Evolutionary conservation across 306 rosid genomes (phyloP), one percentile per base, ranked within the genome.

Genomic region (Inga leiocalycina): DNA sequence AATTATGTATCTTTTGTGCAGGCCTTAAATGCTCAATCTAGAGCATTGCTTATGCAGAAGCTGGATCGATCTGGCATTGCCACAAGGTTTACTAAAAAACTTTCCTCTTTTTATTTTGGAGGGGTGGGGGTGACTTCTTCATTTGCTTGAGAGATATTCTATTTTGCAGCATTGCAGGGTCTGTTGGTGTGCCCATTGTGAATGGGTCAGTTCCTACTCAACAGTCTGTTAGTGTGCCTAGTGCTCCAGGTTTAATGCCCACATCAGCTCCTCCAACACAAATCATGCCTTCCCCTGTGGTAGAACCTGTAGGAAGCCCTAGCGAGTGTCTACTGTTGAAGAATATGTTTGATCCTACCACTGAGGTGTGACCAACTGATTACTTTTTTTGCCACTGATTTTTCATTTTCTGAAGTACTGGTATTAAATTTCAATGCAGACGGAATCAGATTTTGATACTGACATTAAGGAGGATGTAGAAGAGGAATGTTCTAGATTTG

Each of bases 391-490:
- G 39, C 44, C 65, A 39, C 80, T 85, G 41, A 69, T 52, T 49
- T 83, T 30, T 49, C 82, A 52, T 85, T 45, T 27, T 57, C 34
- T 11, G 1, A 70, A 64, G 13, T 86, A 64, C 76, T 87, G 76
- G 79, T 77, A 70, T 22, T 66, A 22, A 72, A 41, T 76, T 76
- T 64, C 85, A 32, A 80, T 87, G 85, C 97, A 96, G 99, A 83
- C 83, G 20, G 98, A 94, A 10, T 95, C 94, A 44, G 98, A 96
- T 81, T 96, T 92, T 88, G 99, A 94, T 84, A 24, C 86, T 45
- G 99, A 96, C 81, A 96, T 96, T 57, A 94, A 88, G 90, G 99
- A 94, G 27, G 99, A 96, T 67, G 99, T 96, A 16, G 97, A 92
- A 85, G 99, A 92, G 80, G 99, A 96, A 86, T 96, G 99, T 74